phyloP scores from a whole-genome alignment of 2,329 filamentous ascomycete genomes.

The Fusarium albosuccineum region DNA sequence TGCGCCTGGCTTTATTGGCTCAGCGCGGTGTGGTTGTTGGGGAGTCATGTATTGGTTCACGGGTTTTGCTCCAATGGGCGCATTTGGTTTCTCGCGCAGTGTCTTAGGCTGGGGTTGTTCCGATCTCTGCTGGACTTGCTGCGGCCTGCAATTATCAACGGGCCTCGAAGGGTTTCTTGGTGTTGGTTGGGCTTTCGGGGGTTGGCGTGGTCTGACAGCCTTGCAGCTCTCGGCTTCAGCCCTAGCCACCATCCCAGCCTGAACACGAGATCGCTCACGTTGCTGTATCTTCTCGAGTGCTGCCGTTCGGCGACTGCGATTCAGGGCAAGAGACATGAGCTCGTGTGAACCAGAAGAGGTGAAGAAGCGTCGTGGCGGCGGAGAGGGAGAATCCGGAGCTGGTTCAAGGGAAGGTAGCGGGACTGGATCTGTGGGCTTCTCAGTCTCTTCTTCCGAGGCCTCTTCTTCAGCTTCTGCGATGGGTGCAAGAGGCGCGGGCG shows the following conservation, averaged over 20 bases:
- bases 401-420: constrained; percentile 30
- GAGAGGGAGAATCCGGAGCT: constrained; percentile 20
- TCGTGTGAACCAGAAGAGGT: constrained; percentile 54
- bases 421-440: constrained; percentile 18
- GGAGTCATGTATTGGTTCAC: not conserved
- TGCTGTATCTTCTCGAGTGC: constrained; percentile 48
- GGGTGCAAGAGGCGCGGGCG: constrained; percentile 12
- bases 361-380: constrained; percentile 50
- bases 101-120: constrained; percentile 4
- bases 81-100: constrained; percentile 8
- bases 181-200: not conserved
- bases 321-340: constrained; percentile 50
- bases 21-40: constrained; percentile 6
- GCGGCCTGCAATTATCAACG: not conserved
- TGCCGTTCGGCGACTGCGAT: constrained; percentile 52
- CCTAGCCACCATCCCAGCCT: constrained; percentile 34
- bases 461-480: constrained; percentile 32
- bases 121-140: not conserved
- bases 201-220: constrained; percentile 1
- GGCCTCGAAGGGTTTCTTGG: not conserved
- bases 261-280: constrained; percentile 41
- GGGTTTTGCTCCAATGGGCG: not conserved
- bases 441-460: constrained; percentile 28
- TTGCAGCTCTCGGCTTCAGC: constrained; percentile 27
- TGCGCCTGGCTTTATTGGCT: not conserved